Conservation (phyloP, 2,329 filamentous ascomycete species). For the Ascochyta pisi region DNA sequence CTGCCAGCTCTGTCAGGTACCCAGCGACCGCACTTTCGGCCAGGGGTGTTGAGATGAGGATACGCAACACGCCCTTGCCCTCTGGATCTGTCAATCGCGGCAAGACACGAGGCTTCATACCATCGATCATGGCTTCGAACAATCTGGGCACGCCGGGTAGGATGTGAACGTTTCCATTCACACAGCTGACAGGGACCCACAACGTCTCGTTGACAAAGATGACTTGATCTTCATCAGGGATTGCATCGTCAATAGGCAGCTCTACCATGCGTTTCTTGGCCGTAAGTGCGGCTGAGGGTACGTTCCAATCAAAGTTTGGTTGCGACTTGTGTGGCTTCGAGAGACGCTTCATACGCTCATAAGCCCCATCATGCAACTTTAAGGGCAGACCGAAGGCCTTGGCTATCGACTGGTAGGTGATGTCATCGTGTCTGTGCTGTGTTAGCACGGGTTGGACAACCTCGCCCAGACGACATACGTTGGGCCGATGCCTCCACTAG, state of each 20-base stretch:
- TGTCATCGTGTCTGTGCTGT: slow-evolving; percentile 82
- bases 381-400: slow-evolving; percentile 83
- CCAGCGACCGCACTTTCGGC: slow-evolving; percentile 84
- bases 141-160: slow-evolving; percentile 87
- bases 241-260: slow-evolving; percentile 75
- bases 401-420: slow-evolving; percentile 93
- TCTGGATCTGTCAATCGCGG: slow-evolving; percentile 79
- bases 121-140: slow-evolving; percentile 80
- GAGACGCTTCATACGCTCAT: slow-evolving; percentile 81
- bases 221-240: slow-evolving; percentile 72
- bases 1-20: slow-evolving; percentile 81
- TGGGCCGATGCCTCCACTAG: slow-evolving; percentile 92
- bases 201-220: slow-evolving; percentile 80
- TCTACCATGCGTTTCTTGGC: slow-evolving; percentile 92
- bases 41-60: slow-evolving; percentile 86
- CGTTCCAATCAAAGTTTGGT: slow-evolving; percentile 83
- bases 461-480: slow-evolving; percentile 67
- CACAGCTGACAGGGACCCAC: slow-evolving; percentile 89
- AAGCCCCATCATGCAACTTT: slow-evolving; percentile 77
- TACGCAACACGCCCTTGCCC: slow-evolving; percentile 78
- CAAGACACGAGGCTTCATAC: slow-evolving; percentile 73
- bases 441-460: slow-evolving; percentile 15
- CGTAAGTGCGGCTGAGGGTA: slow-evolving; percentile 75
- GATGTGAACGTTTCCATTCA: slow-evolving; percentile 94
- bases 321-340: slow-evolving; percentile 76